Evolutionary conservation across 129 eudicot genomes (phyloP).

Genomic region (Sambucus nigra): DNA sequence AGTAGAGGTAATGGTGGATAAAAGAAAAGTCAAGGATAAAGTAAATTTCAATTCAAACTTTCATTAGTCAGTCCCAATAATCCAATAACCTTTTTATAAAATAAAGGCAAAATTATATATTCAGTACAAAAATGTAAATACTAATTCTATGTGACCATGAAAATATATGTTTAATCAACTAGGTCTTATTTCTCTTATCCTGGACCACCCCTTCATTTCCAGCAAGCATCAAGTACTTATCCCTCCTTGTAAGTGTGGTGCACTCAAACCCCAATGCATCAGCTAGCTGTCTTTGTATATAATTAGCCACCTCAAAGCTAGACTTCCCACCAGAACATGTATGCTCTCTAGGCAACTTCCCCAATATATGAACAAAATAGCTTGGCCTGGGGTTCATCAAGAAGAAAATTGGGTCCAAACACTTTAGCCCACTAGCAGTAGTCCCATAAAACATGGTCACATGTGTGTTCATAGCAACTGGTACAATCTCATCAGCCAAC

Average conservation of each 20-base stretch:
- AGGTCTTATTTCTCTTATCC: slow-evolving; percentile 18
- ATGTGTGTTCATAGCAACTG: slow-evolving; percentile 70
- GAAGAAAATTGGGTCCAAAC: slow-evolving; percentile 80
- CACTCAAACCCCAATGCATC: slow-evolving; percentile 89
- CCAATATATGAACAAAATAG: slow-evolving; percentile 54
- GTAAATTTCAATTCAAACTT: too few relatives aligned
- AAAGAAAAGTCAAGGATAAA: too few relatives aligned
- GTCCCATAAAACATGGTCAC: slow-evolving; percentile 92
- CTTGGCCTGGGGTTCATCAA: slow-evolving; percentile 81
- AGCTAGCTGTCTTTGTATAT: slow-evolving; percentile 58
- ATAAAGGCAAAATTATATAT: too few relatives aligned
- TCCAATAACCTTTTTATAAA: too few relatives aligned
- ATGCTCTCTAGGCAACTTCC: slow-evolving; percentile 49
- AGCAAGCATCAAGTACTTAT: slow-evolving; percentile 92
- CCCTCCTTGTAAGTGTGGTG: slow-evolving; percentile 74
- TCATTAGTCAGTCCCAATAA: too few relatives aligned
- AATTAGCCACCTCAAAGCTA: slow-evolving; percentile 84
- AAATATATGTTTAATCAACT: too few relatives aligned
- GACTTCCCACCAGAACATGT: slow-evolving; percentile 75
- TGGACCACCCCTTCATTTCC: slow-evolving; percentile 79
- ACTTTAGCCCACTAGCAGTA: slow-evolving; percentile 87
- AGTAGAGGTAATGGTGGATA: too few relatives aligned
- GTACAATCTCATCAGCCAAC: slow-evolving; percentile 80
- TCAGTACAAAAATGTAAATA: too few relatives aligned
- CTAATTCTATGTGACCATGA: too few relatives aligned